These are phyloP conservation scores for Ophiocordyceps sinensis DNA, from an alignment of 2,329 filamentous ascomycete species.

Conservation along the genomic window DNA sequence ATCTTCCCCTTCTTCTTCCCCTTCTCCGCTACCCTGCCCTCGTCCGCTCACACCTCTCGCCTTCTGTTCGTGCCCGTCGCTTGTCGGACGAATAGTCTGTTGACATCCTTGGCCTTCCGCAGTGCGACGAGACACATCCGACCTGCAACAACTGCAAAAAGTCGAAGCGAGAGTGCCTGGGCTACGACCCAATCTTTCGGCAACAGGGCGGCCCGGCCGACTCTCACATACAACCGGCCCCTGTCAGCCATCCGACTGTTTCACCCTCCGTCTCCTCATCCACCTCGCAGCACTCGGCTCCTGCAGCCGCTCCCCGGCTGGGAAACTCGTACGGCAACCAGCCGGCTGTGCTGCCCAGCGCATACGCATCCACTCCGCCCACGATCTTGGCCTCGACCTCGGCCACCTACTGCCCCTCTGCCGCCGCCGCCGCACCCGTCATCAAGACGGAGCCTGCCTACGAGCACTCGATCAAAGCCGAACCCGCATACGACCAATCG, in stretches of 20 bases:
- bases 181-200: constrained; percentile 81
- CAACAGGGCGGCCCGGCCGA: constrained; percentile 59
- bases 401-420: constrained; percentile 19
- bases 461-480: constrained; percentile 2
- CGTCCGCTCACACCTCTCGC: background rate
- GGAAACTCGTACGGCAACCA: constrained; percentile 30
- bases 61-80: background rate
- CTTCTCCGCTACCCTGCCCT: background rate
- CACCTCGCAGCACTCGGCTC: constrained; percentile 8
- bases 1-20: background rate
- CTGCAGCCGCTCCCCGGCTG: constrained; percentile 11
- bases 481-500: too few relatives aligned
- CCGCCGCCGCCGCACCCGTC: constrained; percentile 13
- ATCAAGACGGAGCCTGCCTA: constrained; percentile 26
- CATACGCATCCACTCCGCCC: constrained; percentile 20
- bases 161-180: constrained; percentile 73
- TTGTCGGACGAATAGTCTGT: constrained; percentile 6
- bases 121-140: constrained; percentile 96
- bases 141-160: constrained; percentile 84
- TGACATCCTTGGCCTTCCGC: constrained; percentile 14
- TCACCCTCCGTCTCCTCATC: constrained; percentile 15
- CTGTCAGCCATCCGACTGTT: constrained; percentile 16
- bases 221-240: constrained; percentile 30
- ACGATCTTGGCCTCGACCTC: constrained; percentile 17
- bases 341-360: constrained; percentile 27